A percentile compares a stretch with the other conserved stretches of the same genome.
Evolutionary conservation across 1,284 basidiomycete species (phyloP).

Genomic region (Mycena citricolor): DNA sequence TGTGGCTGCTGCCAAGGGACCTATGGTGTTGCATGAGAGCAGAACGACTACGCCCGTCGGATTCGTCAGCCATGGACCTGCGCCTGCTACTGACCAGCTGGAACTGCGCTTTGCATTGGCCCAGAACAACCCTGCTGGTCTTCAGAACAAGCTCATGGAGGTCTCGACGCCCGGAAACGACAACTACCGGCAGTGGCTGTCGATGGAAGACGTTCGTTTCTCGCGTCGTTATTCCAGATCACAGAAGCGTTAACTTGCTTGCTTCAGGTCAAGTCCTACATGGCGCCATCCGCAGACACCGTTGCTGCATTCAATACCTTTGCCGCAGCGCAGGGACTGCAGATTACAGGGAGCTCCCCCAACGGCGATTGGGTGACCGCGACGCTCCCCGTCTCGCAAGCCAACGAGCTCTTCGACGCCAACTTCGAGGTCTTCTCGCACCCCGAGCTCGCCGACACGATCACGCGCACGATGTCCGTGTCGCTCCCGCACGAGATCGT

Average conservation of each 20-base stretch:
- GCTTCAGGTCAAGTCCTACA: constrained; percentile 30
- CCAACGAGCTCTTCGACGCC: constrained; percentile 41
- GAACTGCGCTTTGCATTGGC: constrained; percentile 40
- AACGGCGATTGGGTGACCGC: constrained; percentile 45
- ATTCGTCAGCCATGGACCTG: constrained; percentile 34
- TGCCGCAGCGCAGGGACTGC: constrained; percentile 42
- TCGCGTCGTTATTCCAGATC: constrained; percentile 32
- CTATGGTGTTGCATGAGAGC: constrained; percentile 13
- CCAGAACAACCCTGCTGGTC: constrained; percentile 36
- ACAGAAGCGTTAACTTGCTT: too few species aligned
- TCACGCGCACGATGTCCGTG: constrained; percentile 42
- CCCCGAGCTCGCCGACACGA: constrained; percentile 32
- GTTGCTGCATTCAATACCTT: constrained; percentile 41
- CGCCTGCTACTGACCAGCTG: constrained; percentile 35
- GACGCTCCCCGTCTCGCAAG: constrained; percentile 43
- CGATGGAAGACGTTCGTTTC: constrained; percentile 39
- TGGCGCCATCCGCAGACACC: constrained; percentile 40
- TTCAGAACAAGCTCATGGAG: constrained; percentile 37
- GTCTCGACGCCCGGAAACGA: constrained; percentile 45
- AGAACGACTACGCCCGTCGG: constrained; percentile 28
- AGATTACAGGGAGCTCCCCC: constrained; percentile 30
- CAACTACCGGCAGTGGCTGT: constrained; percentile 48
- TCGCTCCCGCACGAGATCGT: constrained; percentile 41
- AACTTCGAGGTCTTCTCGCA: constrained; percentile 42
- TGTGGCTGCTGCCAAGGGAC: constrained; percentile 13